Evolutionary conservation across 352 stramenopile genomes (phyloP), one percentile per base, ranked within the genome.

Genomic region (Globisporangium yorkense): DNA sequence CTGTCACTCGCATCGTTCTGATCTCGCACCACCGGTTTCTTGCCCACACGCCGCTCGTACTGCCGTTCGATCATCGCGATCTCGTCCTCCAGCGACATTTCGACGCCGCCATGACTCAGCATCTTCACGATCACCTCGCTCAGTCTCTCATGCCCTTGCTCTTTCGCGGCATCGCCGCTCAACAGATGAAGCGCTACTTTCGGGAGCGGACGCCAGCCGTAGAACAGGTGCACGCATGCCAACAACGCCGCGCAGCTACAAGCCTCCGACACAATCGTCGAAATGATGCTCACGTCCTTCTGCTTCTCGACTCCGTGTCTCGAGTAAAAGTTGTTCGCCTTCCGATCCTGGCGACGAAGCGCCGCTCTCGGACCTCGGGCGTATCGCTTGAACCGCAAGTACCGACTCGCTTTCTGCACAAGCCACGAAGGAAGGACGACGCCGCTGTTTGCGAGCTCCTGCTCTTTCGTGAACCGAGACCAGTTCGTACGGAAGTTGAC

Each of bases 381-480:
- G 45, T 96, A 96, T 5, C 86, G 68, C 61, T 96, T 96, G 57
- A 92, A 92, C 0, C 86, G 83, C 59, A 94, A 56, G 48, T 96
- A 96, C 2, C 86, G 77, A 40, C 80, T 83, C 4, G 86, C 86
- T 54, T 91, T 91, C 12, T 86, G 80, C 8, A 91, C 60, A 24
- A 96, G 56, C 75, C 81, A 92, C 15, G 68, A 52, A 0, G 86
- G 86, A 1, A 94, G 35, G 27, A 62, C 49, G 5, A 74, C 56
- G 31, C 60, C 65, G 46, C 48, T 61, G 0, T 45, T 56, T 15
- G 69, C 50, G 2, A 85, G 69, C 35, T 87, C 77, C 27, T 88
- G 63, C 24, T 68, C 74, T 45, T 84, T 84, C 16, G 71, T 72
- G 5, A 79, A 70, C 8, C 75, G 68, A 39, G 65, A 71, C 83